A percentile compares a stretch with the other conserved stretches of the same genome.
These are phyloP conservation scores for Aspergillus sp. DNA, from an alignment of 2,329 filamentous ascomycete genomes.

Conservation along the genomic window DNA sequence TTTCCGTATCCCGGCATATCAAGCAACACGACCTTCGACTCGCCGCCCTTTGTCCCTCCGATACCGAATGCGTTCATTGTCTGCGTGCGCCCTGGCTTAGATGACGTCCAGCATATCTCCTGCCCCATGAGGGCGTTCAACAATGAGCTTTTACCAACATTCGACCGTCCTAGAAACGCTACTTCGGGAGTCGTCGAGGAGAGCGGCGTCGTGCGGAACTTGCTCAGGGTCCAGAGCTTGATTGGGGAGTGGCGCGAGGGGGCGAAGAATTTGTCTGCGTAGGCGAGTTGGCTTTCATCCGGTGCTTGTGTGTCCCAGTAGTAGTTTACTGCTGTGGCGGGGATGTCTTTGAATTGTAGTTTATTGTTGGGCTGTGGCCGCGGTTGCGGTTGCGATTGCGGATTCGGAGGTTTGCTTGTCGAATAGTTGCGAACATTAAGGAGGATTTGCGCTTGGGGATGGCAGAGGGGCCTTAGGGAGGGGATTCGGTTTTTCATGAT, in stretches of 20 bases:
- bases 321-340: constrained; percentile 41
- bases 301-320: constrained; percentile 57
- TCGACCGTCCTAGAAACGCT: constrained; percentile 68
- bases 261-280: constrained; percentile 51
- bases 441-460: neutral
- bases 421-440: neutral
- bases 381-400: constrained; percentile 6
- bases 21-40: constrained; percentile 59
- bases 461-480: neutral
- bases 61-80: constrained; percentile 69
- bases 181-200: constrained; percentile 60
- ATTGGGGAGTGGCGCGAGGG: constrained; percentile 50
- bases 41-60: constrained; percentile 49
- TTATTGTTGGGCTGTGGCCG: constrained; percentile 25
- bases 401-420: neutral
- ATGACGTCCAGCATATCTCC: constrained; percentile 58
- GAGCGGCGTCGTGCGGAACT: constrained; percentile 62
- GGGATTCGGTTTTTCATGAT: neutral
- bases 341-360: constrained; percentile 33
- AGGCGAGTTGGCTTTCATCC: constrained; percentile 45
- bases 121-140: constrained; percentile 64
- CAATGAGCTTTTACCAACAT: constrained; percentile 69
- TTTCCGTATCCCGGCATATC: constrained; percentile 74
- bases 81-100: constrained; percentile 62
- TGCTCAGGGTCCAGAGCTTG: constrained; percentile 62